Evolutionary conservation across 108 stramenopile genomes (phyloP).

Genomic region (Mayamaea pseudoterrestris): DNA sequence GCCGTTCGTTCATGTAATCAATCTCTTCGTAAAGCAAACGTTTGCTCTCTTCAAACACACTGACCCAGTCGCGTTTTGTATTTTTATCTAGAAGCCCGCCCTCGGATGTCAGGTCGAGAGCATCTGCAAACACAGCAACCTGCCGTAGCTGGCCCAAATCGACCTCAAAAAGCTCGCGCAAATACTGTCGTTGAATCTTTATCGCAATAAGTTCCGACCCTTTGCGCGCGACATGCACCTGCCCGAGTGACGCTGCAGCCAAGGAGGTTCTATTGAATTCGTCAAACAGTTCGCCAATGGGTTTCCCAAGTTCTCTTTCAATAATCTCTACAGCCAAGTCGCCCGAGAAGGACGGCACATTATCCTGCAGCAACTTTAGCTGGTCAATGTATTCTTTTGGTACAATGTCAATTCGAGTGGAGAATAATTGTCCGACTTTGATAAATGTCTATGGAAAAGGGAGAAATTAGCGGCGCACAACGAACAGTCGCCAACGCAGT

Average conservation of each 20-base stretch:
- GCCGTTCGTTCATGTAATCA: conserved; percentile 83
- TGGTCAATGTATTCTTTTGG: conserved; percentile 93
- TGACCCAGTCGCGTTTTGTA: conserved; percentile 85
- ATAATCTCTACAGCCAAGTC: conserved; percentile 79
- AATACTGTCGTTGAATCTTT: conserved; percentile 90
- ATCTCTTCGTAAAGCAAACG: conserved; percentile 94
- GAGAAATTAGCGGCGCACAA: no score
- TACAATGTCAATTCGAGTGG: conserved; percentile 91
- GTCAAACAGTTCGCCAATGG: conserved; percentile 74
- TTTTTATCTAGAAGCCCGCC: conserved; percentile 81
- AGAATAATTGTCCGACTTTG: conserved; percentile 90
- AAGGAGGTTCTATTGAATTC: conserved; percentile 63
- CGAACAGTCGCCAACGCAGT: no score
- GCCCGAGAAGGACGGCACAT: conserved; percentile 91
- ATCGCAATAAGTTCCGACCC: conserved; percentile 70
- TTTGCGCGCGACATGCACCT: conserved; percentile 91
- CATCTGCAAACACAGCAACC: conserved; percentile 89
- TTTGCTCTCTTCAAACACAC: conserved; percentile 86
- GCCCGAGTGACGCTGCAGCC: conserved; percentile 90
- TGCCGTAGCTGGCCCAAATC: conserved; percentile 86
- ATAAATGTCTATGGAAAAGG: conserved; percentile 2
- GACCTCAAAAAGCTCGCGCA: conserved; percentile 86
- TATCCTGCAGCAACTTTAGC: conserved; percentile 85
- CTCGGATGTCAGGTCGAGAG: conserved; percentile 85
- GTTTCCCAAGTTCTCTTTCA: conserved; percentile 82